Percentiles rank a stretch among this genome's conserved stretches.
phyloP scores from a whole-genome alignment of 2,329 filamentous ascomycete genomes.

The Verticillium nonalfalfae region DNA sequence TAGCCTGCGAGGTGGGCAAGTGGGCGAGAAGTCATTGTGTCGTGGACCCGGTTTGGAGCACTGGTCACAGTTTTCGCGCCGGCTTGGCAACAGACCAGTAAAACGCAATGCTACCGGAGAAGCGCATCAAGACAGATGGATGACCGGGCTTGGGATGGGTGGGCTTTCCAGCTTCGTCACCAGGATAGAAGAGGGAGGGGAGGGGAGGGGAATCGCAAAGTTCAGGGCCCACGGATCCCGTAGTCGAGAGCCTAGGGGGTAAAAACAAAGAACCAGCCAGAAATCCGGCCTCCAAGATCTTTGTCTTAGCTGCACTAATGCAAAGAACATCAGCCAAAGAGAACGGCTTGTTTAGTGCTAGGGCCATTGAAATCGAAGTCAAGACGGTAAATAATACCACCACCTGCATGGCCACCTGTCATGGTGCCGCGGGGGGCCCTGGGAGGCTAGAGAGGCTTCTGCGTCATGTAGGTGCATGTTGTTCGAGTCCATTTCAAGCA shows the following conservation, averaged over 20 bases:
- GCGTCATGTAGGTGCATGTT: constrained; percentile 21
- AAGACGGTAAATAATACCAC: constrained; percentile 15
- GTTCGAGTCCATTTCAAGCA: constrained; percentile 16
- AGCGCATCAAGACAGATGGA: not conserved
- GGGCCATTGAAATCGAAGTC: constrained; percentile 14
- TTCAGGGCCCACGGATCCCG: not conserved
- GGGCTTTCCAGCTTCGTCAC: not conserved
- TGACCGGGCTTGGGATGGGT: not conserved
- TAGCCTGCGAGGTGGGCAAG: not conserved
- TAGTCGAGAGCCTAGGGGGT: not conserved
- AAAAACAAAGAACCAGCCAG: constrained; percentile 7
- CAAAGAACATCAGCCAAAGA: constrained; percentile 26
- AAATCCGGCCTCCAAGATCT: constrained; percentile 23
- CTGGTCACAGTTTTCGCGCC: not conserved
- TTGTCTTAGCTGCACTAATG: constrained; percentile 29
- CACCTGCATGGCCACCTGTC: constrained; percentile 21
- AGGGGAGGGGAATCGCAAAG: not conserved
- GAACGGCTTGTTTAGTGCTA: constrained; percentile 21
- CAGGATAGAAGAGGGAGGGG: not conserved
- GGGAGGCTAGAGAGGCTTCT: constrained; percentile 17
- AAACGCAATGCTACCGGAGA: not conserved
- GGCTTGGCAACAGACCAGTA: not conserved
- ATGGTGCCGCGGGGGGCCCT: constrained; percentile 23
- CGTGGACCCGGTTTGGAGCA: not conserved
- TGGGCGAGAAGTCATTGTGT: not conserved